Base-by-base conservation (phyloP, 2,329 filamentous ascomycete species). In the Elsinoe ampelina region DNA sequence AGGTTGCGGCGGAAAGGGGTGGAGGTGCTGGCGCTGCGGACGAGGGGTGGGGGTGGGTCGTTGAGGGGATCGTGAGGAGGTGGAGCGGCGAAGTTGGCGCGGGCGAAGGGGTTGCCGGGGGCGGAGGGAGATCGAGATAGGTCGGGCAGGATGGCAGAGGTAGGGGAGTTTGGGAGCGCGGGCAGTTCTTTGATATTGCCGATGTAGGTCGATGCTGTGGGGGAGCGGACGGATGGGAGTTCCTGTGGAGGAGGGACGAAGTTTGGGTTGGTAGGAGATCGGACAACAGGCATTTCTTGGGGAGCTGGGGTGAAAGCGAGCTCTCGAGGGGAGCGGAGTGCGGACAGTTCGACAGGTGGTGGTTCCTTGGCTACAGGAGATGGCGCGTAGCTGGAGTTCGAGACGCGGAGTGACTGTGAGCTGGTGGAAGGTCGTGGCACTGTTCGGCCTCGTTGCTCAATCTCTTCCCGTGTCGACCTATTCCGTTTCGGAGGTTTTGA, bases 61-160 rank as follows among this genome's bases (percentile, higher is more conserved):
- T 42, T 50, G 39, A 11, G 54, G 39, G 54, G 47, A 41, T 52
- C 57, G 50, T 39, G 7, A 36, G 41, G 7, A 20, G 55, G 30
- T 43, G 30, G 3, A 22, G 41, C 26, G 41, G 41, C 41, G 20
- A 45, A 45, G n/a, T 45, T 45, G 41, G 41, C 41, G 41, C 47
- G 36, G 39, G 52, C 43, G 41, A 45, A 45, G 41, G 20, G 3
- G 38, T 36, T n/a, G 38, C 42, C 13, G 57, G 54, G 47, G 54
- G 51, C 12, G 57, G 45, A 22, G 57, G 39, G 10, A 43, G 32
- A 12, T n/a, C 42, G 22, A 13, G 10, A 26, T 10, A 45, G 56
- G 35, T 45, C 35, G 2, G 20, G 35, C 12, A 26, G 48, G 4
- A 17, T 36, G 5, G 45, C 35, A 22, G 22, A 22, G 17, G 26